Evolutionary conservation across 2,329 filamentous ascomycete species (phyloP), one percentile per base, ranked within the genome.

Genomic region (Trichothecium sympodiale): DNA sequence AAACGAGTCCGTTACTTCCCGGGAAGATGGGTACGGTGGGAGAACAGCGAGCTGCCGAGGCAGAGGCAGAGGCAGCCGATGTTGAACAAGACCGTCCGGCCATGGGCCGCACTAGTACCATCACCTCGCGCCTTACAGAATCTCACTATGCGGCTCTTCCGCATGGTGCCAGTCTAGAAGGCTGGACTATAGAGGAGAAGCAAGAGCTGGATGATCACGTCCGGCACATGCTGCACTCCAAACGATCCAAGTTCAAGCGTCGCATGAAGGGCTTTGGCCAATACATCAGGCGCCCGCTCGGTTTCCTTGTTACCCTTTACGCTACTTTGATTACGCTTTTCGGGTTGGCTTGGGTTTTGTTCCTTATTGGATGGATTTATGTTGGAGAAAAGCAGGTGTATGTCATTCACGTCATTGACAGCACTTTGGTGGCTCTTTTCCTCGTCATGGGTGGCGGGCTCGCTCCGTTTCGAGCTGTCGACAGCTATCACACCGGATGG

Each of bases 301-400:
- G 86, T 1, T 85, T 91, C 51, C 69, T 88, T 37, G 82, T 94
- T 39, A 91, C 84, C 0, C 60, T 93, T 4, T 94, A 94, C 55
- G 85, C 84, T 8, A 78, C 73, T 1, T 65, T 89, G 15, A 88
- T 94, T 46, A 91, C 85, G 0, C 65, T 88, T 0, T 94, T 93
- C 47, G 85, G 85, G 49, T 66, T 89, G 10, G 83, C 83, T 0
- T 94, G 85, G 86, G 85, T 94, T 2, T 69, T 93, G n/a, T 91
- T 89, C 59, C 64, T 93, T 37, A 94, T 94, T 52, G 83, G 80
- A 33, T 93, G 85, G 85, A 84, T 91, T 51, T 87, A 86, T 43
- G 80, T 89, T 15, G 83, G 82, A 15, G 73, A 75, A 20, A 67
- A 69, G 46, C 81, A 89, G 52, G 61, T 74, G 4, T 89, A 83